Percentiles rank a stretch among this genome's conserved stretches.
These are phyloP conservation scores for Salvia miltiorrhiza DNA, from an alignment of 257 asterid species.

Conservation along the genomic window DNA sequence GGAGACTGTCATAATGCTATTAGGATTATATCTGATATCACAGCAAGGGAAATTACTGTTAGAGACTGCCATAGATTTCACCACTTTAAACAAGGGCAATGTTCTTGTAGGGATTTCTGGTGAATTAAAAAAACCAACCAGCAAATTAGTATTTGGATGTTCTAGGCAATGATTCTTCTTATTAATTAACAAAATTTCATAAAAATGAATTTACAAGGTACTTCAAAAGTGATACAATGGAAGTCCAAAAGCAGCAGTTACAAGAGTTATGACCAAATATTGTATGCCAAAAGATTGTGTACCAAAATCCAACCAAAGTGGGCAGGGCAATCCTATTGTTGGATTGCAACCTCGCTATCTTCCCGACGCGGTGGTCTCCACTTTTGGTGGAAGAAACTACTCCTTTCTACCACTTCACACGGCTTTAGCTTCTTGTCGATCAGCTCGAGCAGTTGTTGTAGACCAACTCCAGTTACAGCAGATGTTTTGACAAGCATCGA, in stretches of 20 bases:
- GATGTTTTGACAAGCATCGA: constrained; percentile 59
- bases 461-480: constrained; percentile 76
- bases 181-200: too few relatives aligned
- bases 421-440: constrained; percentile 61
- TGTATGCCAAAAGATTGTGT: background rate
- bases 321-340: constrained; percentile 28
- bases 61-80: constrained; percentile 79
- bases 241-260: background rate
- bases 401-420: constrained; percentile 34
- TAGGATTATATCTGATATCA: constrained; percentile 47
- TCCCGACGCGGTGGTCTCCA: constrained; percentile 86
- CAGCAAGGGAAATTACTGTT: constrained; percentile 54
- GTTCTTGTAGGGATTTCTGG: constrained; percentile 75
- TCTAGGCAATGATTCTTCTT: too few relatives aligned
- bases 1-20: constrained; percentile 65
- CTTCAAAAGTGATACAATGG: background rate
- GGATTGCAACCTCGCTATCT: constrained; percentile 42
- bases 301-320: background rate
- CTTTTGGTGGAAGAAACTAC: constrained; percentile 51
- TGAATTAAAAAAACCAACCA: constrained; percentile 22
- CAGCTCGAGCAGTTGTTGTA: constrained; percentile 71
- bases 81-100: constrained; percentile 50
- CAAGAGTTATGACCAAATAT: background rate
- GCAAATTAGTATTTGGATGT: too few relatives aligned
- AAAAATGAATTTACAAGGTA: too few relatives aligned